Base-by-base conservation (phyloP, 2,329 filamentous ascomycete genomes). In the Raffaelea arxii region DNA sequence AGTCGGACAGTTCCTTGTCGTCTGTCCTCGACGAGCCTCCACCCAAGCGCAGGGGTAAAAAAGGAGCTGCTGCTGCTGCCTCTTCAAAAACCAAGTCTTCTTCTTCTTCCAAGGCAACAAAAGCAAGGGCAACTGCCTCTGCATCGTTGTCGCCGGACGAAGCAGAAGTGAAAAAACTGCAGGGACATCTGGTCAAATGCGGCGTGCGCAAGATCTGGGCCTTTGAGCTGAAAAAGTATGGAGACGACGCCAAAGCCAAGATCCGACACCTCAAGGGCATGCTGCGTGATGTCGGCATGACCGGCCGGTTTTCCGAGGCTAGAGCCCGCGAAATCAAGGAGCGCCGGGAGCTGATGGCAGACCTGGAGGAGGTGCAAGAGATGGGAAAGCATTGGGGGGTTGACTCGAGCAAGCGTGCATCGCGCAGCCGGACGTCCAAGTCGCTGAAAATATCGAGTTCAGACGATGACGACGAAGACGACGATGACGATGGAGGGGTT, bases 141-240 rank as follows among this genome's bases (percentile, higher is more conserved):
- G 21, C 41, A 25, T 65, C 72, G 30, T 14, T 55, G 14, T 62
- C 80, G 18, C 77, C 83, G 0, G 77, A 89, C 50, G 79, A 87
- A 49, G 80, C 77, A 4, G 86, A 94, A 61, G 84, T 96, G 60
- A 97, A 95, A 64, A 84, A 82, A 42, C 71, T 97, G 4, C 91
- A 97, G 65, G 78, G 80, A 9, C 88, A 91, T 64, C 75, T 98
- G 6, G 67, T 83, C 40, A 95, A 96, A 64, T 98, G 91, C 58
- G 91, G 91, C 25, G 79, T 96, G 46, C 84, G 88, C 45, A 97
- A 96, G 61, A 77, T 96, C 51, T 98, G 92, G 91, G 78, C 77
- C 43, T 80, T 84, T 52, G 88, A 96, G 64, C 74, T 98, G 24
- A 86, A 86, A 61, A 71, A 80, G 46, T 89, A 78, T 56, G 75